phyloP scores from a whole-genome alignment of 768 basidiomycete genomes.

The Termitomyces sp. region DNA sequence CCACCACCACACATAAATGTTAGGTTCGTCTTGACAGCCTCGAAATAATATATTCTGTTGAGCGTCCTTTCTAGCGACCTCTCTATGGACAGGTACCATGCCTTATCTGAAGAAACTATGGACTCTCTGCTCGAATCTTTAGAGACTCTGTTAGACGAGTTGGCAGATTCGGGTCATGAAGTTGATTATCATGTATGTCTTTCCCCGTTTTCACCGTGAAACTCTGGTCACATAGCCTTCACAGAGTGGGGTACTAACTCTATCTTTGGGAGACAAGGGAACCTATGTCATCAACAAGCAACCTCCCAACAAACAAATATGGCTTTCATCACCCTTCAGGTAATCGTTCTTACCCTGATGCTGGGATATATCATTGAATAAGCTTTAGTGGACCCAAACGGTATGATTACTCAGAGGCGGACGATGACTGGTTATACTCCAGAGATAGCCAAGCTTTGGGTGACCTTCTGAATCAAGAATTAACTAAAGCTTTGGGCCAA shows the following conservation, averaged over 20 bases:
- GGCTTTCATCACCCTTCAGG: conserved; percentile 90
- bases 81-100: conserved; percentile 65
- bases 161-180: conserved; percentile 58
- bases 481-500: conserved; percentile 34
- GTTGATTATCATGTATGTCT: conserved; percentile 82
- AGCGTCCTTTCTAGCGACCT: conserved; percentile 32
- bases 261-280: conserved; percentile 69
- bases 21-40: conserved; percentile 39
- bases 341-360: conserved; percentile 27
- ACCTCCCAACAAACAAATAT: conserved; percentile 96
- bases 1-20: conserved; percentile 55
- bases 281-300: conserved; percentile 98
- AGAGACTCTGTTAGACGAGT: conserved; percentile 65
- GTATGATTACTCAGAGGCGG: conserved; percentile 66
- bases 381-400: conserved; percentile 81
- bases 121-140: conserved; percentile 67
- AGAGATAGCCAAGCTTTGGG: conserved; percentile 63
- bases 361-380: background rate
- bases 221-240: background rate
- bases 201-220: background rate
- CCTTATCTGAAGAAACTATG: conserved; percentile 75
- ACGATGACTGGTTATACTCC: conserved; percentile 71
- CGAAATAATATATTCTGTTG: background rate
- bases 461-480: conserved; percentile 64
- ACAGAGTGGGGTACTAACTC: conserved; percentile 89